Evolutionary conservation across 192 early-diverging fungal genomes (phyloP).

Genomic region (Phlyctochytrium arcticum): DNA sequence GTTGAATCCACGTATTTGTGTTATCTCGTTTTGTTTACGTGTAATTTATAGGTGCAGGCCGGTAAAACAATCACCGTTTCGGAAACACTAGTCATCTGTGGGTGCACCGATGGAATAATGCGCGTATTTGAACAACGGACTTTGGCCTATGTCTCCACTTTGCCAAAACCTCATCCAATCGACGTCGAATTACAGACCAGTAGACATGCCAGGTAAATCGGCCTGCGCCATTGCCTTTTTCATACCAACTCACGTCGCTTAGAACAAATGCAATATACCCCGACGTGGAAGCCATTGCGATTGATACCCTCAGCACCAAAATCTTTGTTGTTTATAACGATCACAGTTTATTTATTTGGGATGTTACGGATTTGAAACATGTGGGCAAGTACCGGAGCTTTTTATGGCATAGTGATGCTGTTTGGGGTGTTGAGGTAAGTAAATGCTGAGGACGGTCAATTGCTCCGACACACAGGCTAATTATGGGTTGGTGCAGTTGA

Average conservation of each 20-base stretch:
- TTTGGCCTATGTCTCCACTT: conserved; percentile 63
- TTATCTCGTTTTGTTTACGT: background rate
- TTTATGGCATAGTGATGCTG: conserved; percentile 67
- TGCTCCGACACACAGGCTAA: too few species aligned
- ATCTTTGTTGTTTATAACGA: conserved; percentile 69
- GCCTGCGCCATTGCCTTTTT: too few species aligned
- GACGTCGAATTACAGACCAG: conserved; percentile 46
- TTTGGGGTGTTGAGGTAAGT: conserved; percentile 80
- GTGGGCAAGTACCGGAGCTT: conserved; percentile 57
- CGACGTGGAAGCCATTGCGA: conserved; percentile 57
- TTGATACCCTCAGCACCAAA: conserved; percentile 44
- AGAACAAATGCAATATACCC: conserved; percentile 37
- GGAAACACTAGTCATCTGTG: conserved; percentile 62
- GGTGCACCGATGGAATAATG: conserved; percentile 70
- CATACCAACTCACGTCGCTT: too few species aligned
- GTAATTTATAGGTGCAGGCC: conserved; percentile 41
- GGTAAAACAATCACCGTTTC: conserved; percentile 61
- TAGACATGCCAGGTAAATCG: background rate
- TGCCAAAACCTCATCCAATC: conserved; percentile 68
- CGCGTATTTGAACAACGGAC: conserved; percentile 72
- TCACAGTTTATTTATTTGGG: conserved; percentile 70
- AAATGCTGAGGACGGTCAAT: too few species aligned
- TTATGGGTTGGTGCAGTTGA: conserved; percentile 10
- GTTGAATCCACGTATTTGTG: background rate
- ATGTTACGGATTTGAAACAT: conserved; percentile 56